phyloP scores from a whole-genome alignment of 2,329 filamentous ascomycete genomes.

The Penicillium sp. region DNA sequence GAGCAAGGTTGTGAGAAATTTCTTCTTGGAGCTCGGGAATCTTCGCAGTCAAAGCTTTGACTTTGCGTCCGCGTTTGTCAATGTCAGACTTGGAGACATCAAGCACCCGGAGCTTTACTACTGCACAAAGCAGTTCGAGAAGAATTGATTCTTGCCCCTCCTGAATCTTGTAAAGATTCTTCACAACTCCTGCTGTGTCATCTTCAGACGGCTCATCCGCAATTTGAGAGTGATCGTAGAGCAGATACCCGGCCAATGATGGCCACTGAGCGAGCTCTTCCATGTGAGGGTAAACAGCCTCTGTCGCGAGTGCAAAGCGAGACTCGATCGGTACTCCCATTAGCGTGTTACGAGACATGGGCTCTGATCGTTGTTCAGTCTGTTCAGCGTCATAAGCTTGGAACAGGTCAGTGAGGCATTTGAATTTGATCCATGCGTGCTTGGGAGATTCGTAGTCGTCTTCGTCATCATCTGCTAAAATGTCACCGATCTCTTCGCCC shows the following conservation, averaged over 20 bases:
- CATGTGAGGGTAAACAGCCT: constrained; percentile 81
- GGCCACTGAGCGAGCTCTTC: constrained; percentile 85
- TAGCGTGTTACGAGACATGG: constrained; percentile 41
- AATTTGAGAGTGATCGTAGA: constrained; percentile 83
- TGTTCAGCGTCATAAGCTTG: constrained; percentile 75
- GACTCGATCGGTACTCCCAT: constrained; percentile 72
- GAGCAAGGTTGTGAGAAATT: constrained; percentile 74
- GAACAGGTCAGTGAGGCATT: constrained; percentile 83
- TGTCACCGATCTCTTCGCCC: constrained; percentile 76
- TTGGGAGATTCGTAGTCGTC: constrained; percentile 74
- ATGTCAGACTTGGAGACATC: constrained; percentile 64
- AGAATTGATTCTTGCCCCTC: constrained; percentile 80
- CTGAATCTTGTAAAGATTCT: constrained; percentile 70
- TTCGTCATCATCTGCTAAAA: constrained; percentile 70
- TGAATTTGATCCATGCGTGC: constrained; percentile 85
- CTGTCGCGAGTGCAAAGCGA: constrained; percentile 80
- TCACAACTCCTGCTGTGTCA: constrained; percentile 65
- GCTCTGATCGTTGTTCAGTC: constrained; percentile 31
- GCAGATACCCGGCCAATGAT: constrained; percentile 80
- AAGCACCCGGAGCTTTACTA: constrained; percentile 73
- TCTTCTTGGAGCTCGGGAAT: constrained; percentile 72
- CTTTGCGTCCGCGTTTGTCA: constrained; percentile 58
- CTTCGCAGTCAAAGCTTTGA: constrained; percentile 63
- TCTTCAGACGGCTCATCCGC: constrained; percentile 55
- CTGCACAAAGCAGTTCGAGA: constrained; percentile 81